A percentile compares a stretch with the other conserved stretches of the same genome.
These are phyloP conservation scores for Coniferiporia weirii DNA, from an alignment of 1,284 basidiomycete species.

Conservation along the genomic window DNA sequence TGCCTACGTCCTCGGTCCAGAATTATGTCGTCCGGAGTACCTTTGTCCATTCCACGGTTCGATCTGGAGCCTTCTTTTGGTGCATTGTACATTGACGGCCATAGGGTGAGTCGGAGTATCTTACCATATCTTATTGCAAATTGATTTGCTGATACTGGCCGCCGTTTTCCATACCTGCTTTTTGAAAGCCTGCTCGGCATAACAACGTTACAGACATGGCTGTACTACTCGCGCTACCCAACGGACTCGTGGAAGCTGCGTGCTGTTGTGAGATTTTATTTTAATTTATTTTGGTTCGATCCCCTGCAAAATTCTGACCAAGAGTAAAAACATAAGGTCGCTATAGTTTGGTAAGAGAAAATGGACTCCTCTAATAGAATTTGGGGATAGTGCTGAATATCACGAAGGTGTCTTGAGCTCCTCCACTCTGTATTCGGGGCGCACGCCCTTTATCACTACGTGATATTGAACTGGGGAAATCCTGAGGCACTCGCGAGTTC, in stretches of 20 bases:
- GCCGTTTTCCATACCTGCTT: background rate
- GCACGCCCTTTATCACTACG: conserved; percentile 1
- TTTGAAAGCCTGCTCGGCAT: background rate
- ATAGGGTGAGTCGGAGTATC: background rate
- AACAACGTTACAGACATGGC: conserved; percentile 2
- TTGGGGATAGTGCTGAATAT: background rate
- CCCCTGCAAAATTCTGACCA: background rate
- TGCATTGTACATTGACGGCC: background rate
- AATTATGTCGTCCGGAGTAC: background rate
- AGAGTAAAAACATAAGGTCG: background rate
- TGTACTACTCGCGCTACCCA: conserved; percentile 1
- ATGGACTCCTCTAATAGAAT: background rate
- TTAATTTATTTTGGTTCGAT: too few species aligned
- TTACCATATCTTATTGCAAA: too few species aligned
- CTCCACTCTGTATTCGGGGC: conserved; percentile 1
- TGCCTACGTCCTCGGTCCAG: too few species aligned
- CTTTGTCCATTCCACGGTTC: background rate
- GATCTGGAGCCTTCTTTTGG: conserved; percentile 1
- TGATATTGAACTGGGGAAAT: conserved; percentile 4
- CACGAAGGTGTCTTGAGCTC: background rate
- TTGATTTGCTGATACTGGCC: too few species aligned
- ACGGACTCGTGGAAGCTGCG: background rate
- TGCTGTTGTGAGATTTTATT: background rate
- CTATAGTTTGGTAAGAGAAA: background rate
- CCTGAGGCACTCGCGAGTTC: background rate